phyloP scores from a whole-genome alignment of 2,329 filamentous ascomycete genomes.

The Botrytis elliptica region DNA sequence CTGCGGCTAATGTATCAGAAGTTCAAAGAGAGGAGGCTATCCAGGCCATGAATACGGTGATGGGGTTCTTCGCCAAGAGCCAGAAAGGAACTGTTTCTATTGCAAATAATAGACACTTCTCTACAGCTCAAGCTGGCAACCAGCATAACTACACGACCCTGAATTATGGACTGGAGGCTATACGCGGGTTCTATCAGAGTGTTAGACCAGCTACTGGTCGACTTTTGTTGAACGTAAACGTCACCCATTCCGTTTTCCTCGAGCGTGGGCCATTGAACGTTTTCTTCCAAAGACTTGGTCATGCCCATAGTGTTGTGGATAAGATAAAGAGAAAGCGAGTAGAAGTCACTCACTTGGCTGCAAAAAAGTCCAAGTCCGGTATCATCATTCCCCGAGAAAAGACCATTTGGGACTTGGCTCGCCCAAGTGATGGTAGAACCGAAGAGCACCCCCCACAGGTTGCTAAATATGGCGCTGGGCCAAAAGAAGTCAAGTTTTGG shows the following conservation, averaged over 20 bases:
- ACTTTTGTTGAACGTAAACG: slow-evolving; percentile 62
- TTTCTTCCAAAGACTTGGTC: slow-evolving; percentile 41
- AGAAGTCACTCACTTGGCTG: slow-evolving; percentile 41
- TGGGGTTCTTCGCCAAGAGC: slow-evolving; percentile 48
- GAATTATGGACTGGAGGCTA: slow-evolving; percentile 52
- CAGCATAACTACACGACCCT: slow-evolving; percentile 40
- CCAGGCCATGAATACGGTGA: slow-evolving; percentile 58
- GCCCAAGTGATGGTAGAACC: slow-evolving; percentile 40
- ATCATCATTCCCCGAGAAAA: slow-evolving; percentile 43
- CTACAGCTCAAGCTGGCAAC: slow-evolving; percentile 37
- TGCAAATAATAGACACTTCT: slow-evolving; percentile 54
- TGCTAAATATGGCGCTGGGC: slow-evolving; percentile 44
- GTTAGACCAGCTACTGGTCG: slow-evolving; percentile 57
- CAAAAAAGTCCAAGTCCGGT: slow-evolving; percentile 39
- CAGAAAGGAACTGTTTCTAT: slow-evolving; percentile 44
- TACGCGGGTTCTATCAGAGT: slow-evolving; percentile 62
- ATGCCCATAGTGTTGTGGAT: slow-evolving; percentile 29
- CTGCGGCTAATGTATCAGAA: slow-evolving; percentile 15
- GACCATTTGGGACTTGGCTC: slow-evolving; percentile 48
- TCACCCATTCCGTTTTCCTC: slow-evolving; percentile 59
- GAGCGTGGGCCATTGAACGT: slow-evolving; percentile 44
- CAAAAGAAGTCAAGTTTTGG: slow-evolving; percentile 56
- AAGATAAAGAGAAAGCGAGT: slow-evolving; percentile 45
- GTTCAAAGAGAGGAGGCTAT: slow-evolving; percentile 49
- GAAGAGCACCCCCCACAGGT: slow-evolving; percentile 41